Conservation (phyloP, 2,329 filamentous ascomycete species). For the Cordyceps cateniannulata region DNA sequence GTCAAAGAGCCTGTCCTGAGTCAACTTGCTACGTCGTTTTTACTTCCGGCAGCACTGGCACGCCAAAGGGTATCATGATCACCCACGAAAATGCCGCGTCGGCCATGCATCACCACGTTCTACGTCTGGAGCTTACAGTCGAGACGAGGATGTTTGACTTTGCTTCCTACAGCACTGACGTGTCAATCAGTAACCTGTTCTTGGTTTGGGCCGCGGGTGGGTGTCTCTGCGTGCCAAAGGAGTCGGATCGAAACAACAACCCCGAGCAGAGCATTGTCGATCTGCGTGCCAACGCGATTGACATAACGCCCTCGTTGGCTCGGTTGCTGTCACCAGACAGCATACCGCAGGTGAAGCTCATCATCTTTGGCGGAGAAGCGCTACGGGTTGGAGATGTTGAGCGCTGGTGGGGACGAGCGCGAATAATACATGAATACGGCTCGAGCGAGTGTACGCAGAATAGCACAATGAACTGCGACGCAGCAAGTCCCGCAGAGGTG, state of each 20-base stretch:
- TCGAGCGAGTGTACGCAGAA: slow-evolving; percentile 27
- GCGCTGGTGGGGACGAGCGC: neutral
- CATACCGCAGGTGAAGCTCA: neutral
- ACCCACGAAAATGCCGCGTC: slow-evolving; percentile 12
- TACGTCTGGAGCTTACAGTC: neutral
- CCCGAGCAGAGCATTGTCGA: slow-evolving; percentile 12
- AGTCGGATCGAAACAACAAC: slow-evolving; percentile 11
- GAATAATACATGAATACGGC: slow-evolving; percentile 12
- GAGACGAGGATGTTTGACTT: slow-evolving; percentile 10
- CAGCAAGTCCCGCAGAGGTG: slow-evolving; percentile 16
- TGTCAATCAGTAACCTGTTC: neutral
- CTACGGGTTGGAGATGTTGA: neutral
- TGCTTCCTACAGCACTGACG: slow-evolving; percentile 17
- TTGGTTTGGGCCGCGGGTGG: neutral
- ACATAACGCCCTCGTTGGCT: slow-evolving; percentile 10
- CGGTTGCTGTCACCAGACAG: neutral
- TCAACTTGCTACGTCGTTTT: slow-evolving; percentile 34
- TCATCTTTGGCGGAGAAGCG: neutral
- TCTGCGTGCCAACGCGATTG: neutral
- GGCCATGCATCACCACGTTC: slow-evolving; percentile 16
- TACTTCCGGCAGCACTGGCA: slow-evolving; percentile 46
- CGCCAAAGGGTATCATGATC: slow-evolving; percentile 33
- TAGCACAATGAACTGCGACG: neutral
- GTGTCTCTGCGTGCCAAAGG: slow-evolving; percentile 17
- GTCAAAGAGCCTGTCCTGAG: neutral